Evolutionary conservation across 2,329 filamentous ascomycete species (phyloP), one percentile per base, ranked within the genome.

Genomic region (Pseudonectria buxi): DNA sequence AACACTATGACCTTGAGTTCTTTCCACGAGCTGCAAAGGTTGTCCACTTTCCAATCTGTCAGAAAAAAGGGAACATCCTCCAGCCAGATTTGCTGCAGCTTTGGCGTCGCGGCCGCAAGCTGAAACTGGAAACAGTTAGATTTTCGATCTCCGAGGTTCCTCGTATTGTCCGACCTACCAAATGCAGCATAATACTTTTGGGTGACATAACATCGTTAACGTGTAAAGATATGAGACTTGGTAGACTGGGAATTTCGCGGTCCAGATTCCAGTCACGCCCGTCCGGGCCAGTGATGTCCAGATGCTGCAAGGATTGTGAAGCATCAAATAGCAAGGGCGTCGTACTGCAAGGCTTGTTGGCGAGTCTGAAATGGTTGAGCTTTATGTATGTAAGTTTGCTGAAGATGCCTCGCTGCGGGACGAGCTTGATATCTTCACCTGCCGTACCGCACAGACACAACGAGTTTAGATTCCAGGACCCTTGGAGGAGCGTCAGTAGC

Each of bases 51-150:
- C 2, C 43, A 28, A 10, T 36, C 36, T 2, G 28, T 33, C 22
- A 35, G 43, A 5, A 40, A 41, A 9, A 58, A 40, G 7, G 50
- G 45, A 2, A 55, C 43, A 7, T 55, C 53, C 14, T 47, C 46
- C 24, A 62, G 37, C 43, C 48, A 56, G 3, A 63, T 41, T 31
- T 63, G 58, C 33, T 62, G 50, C 10, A 62, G 27, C 1, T 39
- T 43, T 10, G 55, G 58, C n/a, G 50, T 52, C 26, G 51, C 53
- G 2, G 30, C 15, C 14, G 51, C 50, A 6, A 58, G 13, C 9
- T 32, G 28, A 28, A 57, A 49, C 58, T 62, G 14, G 5, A 15
- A 9, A 4, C 2, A 2, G 35, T 49, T 35, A 48, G 47, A 4
- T 14, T 13, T 16, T 6, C 33, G 18, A 9, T 9, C 27, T 29